Evolutionary conservation across 495 filamentous ascomycete species (phyloP).

Genomic region (Aspergillus indologenus): DNA sequence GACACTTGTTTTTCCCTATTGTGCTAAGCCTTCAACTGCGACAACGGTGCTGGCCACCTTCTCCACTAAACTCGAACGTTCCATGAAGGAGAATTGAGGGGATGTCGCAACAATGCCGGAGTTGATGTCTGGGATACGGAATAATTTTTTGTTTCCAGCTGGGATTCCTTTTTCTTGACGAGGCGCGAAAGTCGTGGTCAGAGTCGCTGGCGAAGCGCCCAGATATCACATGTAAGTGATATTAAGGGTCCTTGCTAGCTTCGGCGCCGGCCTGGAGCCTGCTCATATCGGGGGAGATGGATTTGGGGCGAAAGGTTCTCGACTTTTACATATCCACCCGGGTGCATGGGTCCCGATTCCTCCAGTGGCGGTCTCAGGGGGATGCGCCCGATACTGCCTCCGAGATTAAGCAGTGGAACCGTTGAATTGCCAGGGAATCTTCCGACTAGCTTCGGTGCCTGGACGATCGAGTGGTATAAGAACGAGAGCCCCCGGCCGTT

Average conservation of each 20-base stretch:
- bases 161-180: neutral
- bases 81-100: neutral
- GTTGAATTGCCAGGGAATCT: neutral
- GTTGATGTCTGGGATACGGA: neutral
- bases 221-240: neutral
- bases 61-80: neutral
- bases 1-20: neutral
- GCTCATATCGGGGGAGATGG: neutral
- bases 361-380: constrained; percentile 2
- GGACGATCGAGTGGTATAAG: neutral
- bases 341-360: neutral
- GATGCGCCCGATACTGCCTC: neutral
- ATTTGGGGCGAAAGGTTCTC: constrained; percentile 4
- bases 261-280: constrained; percentile 2
- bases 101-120: neutral
- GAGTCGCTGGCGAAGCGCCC: neutral
- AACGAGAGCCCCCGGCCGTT: neutral
- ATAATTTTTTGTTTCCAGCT: neutral
- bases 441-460: neutral
- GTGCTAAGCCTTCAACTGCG: constrained; percentile 3
- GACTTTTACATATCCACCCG: constrained; percentile 4
- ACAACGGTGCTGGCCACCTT: neutral
- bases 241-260: constrained; percentile 1
- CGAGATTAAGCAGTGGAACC: constrained; percentile 2
- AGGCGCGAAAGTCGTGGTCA: neutral